A percentile compares a stretch with the other conserved stretches of the same genome.
phyloP scores from a whole-genome alignment of 192 early-diverging fungal genomes.

The Chytriomyces sp. region DNA sequence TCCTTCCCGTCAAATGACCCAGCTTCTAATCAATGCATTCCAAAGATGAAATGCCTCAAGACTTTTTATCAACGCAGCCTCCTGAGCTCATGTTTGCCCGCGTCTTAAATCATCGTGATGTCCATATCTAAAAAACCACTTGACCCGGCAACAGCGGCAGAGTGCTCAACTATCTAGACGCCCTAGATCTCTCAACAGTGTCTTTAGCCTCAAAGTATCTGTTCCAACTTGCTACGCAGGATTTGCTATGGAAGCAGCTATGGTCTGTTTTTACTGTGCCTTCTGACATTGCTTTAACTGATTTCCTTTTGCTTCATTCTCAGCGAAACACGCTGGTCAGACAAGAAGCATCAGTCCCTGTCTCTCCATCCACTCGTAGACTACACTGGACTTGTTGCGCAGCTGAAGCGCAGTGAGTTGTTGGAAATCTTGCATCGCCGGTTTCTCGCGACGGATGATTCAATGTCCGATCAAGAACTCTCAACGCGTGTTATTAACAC shows the following conservation, averaged over 20 bases:
- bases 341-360: constrained; percentile 22
- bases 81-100: no score
- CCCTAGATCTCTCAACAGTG: no score
- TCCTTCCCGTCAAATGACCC: no score
- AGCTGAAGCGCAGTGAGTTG: background rate
- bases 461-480: background rate
- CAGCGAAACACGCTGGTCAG: constrained; percentile 26
- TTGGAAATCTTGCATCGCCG: background rate
- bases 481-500: background rate
- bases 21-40: no score
- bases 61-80: no score
- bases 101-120: no score
- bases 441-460: background rate
- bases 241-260: no score
- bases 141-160: background rate
- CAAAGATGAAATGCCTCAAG: no score
- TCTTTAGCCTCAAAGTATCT: no score
- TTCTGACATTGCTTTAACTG: background rate
- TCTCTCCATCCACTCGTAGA: constrained; percentile 16
- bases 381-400: constrained; percentile 2
- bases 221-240: no score
- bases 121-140: no score
- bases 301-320: background rate
- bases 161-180: no score
- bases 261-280: background rate